These are phyloP conservation scores for Alternaria panax DNA, from an alignment of 2,329 filamentous ascomycete species.

Conservation along the genomic window DNA sequence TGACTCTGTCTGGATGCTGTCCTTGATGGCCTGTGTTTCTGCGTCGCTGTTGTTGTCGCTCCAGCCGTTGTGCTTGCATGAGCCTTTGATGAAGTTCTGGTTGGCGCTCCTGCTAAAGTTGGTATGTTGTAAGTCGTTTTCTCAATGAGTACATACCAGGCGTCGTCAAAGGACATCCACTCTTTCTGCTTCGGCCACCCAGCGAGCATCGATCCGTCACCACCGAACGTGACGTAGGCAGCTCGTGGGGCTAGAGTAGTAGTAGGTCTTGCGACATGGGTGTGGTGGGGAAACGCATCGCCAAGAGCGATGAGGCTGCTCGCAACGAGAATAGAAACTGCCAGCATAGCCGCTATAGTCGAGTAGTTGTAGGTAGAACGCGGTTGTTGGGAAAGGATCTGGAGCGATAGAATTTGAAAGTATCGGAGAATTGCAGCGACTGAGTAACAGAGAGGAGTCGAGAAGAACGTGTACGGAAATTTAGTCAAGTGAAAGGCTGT, in stretches of 20 bases:
- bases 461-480: background rate
- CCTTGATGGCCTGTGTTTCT: constrained; percentile 50
- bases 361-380: background rate
- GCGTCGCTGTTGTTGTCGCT: constrained; percentile 49
- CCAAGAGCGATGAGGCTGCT: constrained; percentile 39
- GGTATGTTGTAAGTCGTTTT: background rate
- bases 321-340: constrained; percentile 20
- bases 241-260: constrained; percentile 27
- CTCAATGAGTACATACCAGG: constrained; percentile 32
- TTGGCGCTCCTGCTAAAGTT: constrained; percentile 42
- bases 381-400: background rate
- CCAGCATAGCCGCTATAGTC: background rate
- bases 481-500: background rate
- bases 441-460: background rate
- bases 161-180: constrained; percentile 49
- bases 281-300: constrained; percentile 31
- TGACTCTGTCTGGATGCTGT: constrained; percentile 47
- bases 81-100: constrained; percentile 42
- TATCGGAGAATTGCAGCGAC: background rate
- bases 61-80: constrained; percentile 46
- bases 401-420: background rate
- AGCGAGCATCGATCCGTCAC: constrained; percentile 44
- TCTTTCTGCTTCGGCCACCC: constrained; percentile 49
- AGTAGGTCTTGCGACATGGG: constrained; percentile 10
- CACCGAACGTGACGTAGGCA: constrained; percentile 40